Evolutionary conservation across 495 filamentous ascomycete species (phyloP), one percentile per base, ranked within the genome.

Genomic region (Xylaria acuta): DNA sequence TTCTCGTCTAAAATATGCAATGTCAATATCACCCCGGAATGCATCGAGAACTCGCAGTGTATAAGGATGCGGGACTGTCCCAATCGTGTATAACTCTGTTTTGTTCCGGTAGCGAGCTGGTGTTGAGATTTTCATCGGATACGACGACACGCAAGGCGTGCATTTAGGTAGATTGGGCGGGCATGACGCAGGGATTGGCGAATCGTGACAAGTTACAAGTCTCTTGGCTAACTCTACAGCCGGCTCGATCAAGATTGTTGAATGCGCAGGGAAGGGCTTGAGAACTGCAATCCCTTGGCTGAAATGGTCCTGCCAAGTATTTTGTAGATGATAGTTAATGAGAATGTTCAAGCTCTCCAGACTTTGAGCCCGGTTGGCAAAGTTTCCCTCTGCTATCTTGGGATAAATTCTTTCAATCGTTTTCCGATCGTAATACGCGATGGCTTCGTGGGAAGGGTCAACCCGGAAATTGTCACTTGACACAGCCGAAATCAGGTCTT

Each of bases 1-100:
- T 20, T 92, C 84, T 38, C 92, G 89, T 53, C 95, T 91, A 64
- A 98, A 87, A 80, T 90, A 93, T 14, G 86, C 81, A 2, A 89
- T 83, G 63, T 89, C 88, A 38, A 94, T 80, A 3, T 88, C 83
- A 1, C 88, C 84, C 5, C 81, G 78, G 6, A 82, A 78, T 64
- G 83, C 78, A 58, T 77, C 71, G 5, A 99, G 83, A 22, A 88
- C 87, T 59, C 90, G 84, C 12, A 94, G 82, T 12, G 95, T 97
- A 81, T 93, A 97, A 0, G 96, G 96, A 75, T 99, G 96, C 0
- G 96, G 95, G 7, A 98, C 90, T 9, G 89, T 92, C 74, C 91
- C 94, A 74, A 98, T 93, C 22, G 91, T 93, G 83, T 93, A 98
- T 18, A 90, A 75, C 11, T 83, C 84, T 1, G 89, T 86, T 12